Base-by-base conservation (phyloP, 2,329 filamentous ascomycete species). In the Fusarium veterinarium region DNA sequence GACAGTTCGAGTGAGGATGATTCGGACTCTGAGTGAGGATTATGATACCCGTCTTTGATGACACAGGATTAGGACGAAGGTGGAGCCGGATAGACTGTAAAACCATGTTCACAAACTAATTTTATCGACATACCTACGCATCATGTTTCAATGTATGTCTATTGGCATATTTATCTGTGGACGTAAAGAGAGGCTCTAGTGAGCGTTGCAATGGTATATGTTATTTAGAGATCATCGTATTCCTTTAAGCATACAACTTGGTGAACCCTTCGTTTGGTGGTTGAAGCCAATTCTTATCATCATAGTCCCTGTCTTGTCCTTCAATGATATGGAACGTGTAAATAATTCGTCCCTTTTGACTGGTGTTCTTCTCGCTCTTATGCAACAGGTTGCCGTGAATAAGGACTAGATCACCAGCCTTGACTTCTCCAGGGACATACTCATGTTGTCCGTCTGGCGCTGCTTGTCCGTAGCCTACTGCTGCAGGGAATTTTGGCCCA, bases 271-370 rank as follows among this genome's bases (percentile, higher is more conserved):
- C 89, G 44, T 86, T 85, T 0, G 94, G 92, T 64, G 95, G 94
- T 84, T 98, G 95, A 81, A 99, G 83, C 96, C 96, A 98, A 83
- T 99, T 99, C 82, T 88, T 87, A 83, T 88, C 88, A 82, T 98
- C 96, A 81, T 98, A 99, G 60, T 84, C 85, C 46, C 91, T 85
- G 1, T 82, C 87, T 25, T 92, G 89, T 0, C 92, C 93, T 83
- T 98, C 96, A 78, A 98, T 98, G 64, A 97, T 90, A 84, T 99
- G 96, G 81, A 98, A 99, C 0, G 96, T 98, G 83, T 98, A 99
- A 60, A 98, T 97, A 80, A 96, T 97, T 74, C 95, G 88, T 28
- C 95, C 95, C 86, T 94, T 95, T 72, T 88, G 83, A 80, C 95
- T 97, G 62, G 89, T 88, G 80, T 99, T 99, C 86, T 89, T 93